Evolutionary conservation across 805 yeast genomes (phyloP).

Genomic region (Yarrowia phangngaensis): DNA sequence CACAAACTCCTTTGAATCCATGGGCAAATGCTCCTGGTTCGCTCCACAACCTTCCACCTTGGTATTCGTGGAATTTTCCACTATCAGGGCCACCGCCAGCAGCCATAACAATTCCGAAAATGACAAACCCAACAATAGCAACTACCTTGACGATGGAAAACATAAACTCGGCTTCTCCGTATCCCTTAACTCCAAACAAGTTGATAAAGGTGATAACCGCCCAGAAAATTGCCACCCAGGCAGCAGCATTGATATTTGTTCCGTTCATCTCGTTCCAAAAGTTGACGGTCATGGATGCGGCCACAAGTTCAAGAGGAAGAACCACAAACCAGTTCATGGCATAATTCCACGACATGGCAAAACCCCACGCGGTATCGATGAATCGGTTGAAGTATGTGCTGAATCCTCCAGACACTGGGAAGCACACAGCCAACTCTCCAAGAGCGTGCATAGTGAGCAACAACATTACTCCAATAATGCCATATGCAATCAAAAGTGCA

Average conservation of each 20-base stretch:
- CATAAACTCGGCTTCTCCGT: constrained; percentile 63
- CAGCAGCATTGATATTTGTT: constrained; percentile 53
- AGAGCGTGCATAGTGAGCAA: constrained; percentile 60
- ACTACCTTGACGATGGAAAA: constrained; percentile 53
- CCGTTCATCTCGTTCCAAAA: constrained; percentile 52
- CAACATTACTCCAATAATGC: constrained; percentile 58
- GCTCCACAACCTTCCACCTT: constrained; percentile 52
- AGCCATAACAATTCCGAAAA: constrained; percentile 49
- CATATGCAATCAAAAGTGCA: constrained; percentile 54
- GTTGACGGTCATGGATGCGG: constrained; percentile 52
- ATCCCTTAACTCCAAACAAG: constrained; percentile 53
- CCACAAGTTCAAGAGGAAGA: constrained; percentile 59
- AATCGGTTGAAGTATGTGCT: constrained; percentile 54
- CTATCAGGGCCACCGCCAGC: constrained; percentile 57
- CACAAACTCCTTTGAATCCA: constrained; percentile 59
- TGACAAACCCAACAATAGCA: constrained; percentile 56
- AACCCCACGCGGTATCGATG: constrained; percentile 59
- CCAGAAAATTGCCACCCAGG: constrained; percentile 53
- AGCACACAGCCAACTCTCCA: constrained; percentile 66
- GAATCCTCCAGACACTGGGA: constrained; percentile 56
- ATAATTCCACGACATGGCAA: constrained; percentile 67
- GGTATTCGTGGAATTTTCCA: constrained; percentile 39
- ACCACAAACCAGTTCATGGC: constrained; percentile 57
- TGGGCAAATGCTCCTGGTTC: constrained; percentile 63
- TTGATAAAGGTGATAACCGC: constrained; percentile 48